Evolutionary conservation across 2,329 filamentous ascomycete genomes (phyloP).

Genomic region (Aspergillus sclerotialis): DNA sequence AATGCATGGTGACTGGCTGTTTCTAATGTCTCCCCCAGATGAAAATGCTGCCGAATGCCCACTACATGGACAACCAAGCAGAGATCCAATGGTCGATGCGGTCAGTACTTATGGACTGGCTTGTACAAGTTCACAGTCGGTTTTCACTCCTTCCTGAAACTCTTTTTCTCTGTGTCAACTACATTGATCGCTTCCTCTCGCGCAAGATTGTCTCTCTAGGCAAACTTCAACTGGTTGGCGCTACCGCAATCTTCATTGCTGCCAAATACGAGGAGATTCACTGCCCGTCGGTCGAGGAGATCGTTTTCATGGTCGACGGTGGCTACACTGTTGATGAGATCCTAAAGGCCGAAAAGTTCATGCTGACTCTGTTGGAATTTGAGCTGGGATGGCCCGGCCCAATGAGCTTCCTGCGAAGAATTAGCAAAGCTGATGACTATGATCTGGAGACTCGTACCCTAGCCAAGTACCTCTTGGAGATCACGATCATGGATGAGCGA

Average conservation of each 20-base stretch:
- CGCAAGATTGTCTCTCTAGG: conserved; percentile 90
- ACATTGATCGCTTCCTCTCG: conserved; percentile 92
- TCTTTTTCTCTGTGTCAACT: conserved; percentile 90
- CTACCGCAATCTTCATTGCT: conserved; percentile 90
- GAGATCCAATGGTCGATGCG: conserved; percentile 99
- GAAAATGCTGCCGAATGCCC: conserved; percentile 75
- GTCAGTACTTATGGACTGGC: conserved; percentile 93
- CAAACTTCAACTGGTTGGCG: conserved; percentile 92
- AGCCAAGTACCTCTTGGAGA: conserved; percentile 95
- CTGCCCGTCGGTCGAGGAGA: conserved; percentile 88
- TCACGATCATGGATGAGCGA: conserved; percentile 95
- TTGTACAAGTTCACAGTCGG: conserved; percentile 89
- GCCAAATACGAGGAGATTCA: conserved; percentile 99
- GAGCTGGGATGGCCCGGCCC: conserved; percentile 97
- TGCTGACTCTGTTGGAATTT: conserved; percentile 93
- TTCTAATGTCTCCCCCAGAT: conserved; percentile 43
- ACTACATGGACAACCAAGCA: conserved; percentile 97
- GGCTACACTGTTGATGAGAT: conserved; percentile 89
- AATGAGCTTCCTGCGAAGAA: conserved; percentile 93
- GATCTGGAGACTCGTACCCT: conserved; percentile 91
- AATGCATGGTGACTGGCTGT: neutral
- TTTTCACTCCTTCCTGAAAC: conserved; percentile 92
- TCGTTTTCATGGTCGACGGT: conserved; percentile 96
- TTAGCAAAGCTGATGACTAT: conserved; percentile 98
- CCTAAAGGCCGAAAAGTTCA: conserved; percentile 93